phyloP scores from a whole-genome alignment of 495 filamentous ascomycete genomes.

The Xylaria telfairii region DNA sequence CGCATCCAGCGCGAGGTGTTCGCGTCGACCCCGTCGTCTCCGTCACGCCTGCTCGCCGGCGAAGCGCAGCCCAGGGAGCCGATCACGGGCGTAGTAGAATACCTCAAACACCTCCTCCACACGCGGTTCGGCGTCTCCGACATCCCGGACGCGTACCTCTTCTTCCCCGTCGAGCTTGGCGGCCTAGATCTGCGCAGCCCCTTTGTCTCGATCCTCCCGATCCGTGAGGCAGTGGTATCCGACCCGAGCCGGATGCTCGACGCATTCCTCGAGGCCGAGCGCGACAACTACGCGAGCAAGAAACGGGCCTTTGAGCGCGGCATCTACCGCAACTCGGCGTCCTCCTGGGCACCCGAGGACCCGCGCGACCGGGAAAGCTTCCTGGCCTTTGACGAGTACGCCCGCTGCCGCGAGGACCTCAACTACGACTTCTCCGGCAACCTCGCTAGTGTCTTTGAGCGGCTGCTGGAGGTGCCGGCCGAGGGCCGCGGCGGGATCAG shows the following conservation, averaged over 20 bases:
- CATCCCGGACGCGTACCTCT: conserved; percentile 73
- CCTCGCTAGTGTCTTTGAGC: conserved; percentile 43
- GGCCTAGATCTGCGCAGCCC: conserved; percentile 64
- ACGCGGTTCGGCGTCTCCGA: conserved; percentile 60
- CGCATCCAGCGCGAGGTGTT: conserved; percentile 66
- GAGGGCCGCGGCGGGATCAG: background rate
- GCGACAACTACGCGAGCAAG: conserved; percentile 50
- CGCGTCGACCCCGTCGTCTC: conserved; percentile 31
- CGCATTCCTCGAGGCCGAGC: conserved; percentile 52
- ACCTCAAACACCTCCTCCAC: conserved; percentile 61
- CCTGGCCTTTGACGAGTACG: conserved; percentile 62
- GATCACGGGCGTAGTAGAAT: conserved; percentile 60
- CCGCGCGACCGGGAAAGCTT: conserved; percentile 45
- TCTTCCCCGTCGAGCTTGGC: conserved; percentile 65
- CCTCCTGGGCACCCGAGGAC: conserved; percentile 31
- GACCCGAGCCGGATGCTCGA: conserved; percentile 53
- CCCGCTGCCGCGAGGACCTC: conserved; percentile 55
- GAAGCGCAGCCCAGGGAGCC: conserved; percentile 25
- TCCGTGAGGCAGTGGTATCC: conserved; percentile 58
- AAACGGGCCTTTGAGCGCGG: conserved; percentile 54
- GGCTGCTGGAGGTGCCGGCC: conserved; percentile 43
- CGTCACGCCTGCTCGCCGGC: conserved; percentile 11
- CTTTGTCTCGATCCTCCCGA: conserved; percentile 59
- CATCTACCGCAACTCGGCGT: background rate
- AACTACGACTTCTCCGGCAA: conserved; percentile 22